These are phyloP conservation scores for Trichomonascaceae sp. DNA, from an alignment of 1,139 yeast species.

Conservation along the genomic window DNA sequence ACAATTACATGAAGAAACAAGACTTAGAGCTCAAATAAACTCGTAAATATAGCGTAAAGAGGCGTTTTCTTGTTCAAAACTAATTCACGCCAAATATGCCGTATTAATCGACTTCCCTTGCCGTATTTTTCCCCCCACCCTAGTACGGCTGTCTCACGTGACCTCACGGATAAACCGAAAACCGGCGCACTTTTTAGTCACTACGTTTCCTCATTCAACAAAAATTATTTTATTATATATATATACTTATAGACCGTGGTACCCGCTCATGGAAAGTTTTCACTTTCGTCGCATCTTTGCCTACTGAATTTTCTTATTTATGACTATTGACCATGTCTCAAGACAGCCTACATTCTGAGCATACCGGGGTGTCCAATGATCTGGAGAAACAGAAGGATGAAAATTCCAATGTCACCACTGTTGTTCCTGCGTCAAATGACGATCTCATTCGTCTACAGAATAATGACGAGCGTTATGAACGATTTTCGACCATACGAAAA, in stretches of 20 bases:
- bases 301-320: background rate
- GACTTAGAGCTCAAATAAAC: background rate
- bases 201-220: background rate
- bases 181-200: background rate
- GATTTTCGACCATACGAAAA: conserved; percentile 10
- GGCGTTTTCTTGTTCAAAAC: no score
- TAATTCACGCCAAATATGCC: background rate
- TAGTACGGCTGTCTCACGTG: background rate
- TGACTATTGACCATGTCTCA: background rate
- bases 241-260: background rate
- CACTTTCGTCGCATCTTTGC: background rate
- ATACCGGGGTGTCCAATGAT: background rate
- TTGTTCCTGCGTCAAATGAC: conserved; percentile 1
- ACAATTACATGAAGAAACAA: background rate
- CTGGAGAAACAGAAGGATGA: background rate
- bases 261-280: background rate
- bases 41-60: background rate
- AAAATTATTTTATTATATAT: no score
- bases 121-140: no score
- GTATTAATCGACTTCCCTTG: no score
- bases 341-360: background rate
- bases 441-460: conserved; percentile 11
- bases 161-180: background rate
- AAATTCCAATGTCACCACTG: background rate
- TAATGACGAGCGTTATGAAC: conserved; percentile 11